Conservation (phyloP, 2,329 filamentous ascomycete genomes). For the Colletotrichum sidae region DNA sequence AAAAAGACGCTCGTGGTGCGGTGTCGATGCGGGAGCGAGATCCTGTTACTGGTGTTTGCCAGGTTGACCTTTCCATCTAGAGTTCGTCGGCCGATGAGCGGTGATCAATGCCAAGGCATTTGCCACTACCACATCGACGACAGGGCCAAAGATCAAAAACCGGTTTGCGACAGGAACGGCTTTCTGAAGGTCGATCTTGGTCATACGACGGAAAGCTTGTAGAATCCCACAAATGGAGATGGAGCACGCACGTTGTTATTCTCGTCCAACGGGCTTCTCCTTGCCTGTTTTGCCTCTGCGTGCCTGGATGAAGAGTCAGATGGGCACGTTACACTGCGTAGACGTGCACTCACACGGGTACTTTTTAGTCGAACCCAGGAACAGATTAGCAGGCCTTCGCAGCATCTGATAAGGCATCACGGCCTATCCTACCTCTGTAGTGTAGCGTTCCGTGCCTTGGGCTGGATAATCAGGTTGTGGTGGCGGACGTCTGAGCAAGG, state of each 20-base stretch:
- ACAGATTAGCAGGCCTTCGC: no score
- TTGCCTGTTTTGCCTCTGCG: no score
- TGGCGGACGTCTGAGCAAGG: background rate
- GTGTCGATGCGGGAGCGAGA: no score
- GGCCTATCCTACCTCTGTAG: no score
- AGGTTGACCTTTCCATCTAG: constrained; percentile 14
- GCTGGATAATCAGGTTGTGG: background rate
- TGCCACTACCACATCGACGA: constrained; percentile 32
- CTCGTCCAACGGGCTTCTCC: no score
- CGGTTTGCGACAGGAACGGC: constrained; percentile 37
- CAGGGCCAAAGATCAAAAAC: constrained; percentile 22
- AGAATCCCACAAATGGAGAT: constrained; percentile 20
- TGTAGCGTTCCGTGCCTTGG: no score
- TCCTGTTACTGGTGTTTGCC: background rate
- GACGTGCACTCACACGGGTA: no score
- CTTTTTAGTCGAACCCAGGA: no score
- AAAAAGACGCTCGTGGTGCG: background rate
- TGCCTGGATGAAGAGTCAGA: no score
- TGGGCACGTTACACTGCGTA: no score
- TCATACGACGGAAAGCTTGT: constrained; percentile 30
- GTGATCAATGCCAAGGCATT: constrained; percentile 37
- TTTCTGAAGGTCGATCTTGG: constrained; percentile 32
- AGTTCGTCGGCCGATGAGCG: constrained; percentile 15
- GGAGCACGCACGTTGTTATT: background rate
- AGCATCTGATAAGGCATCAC: constrained; percentile 3